These are phyloP conservation scores for Dactylonectria estremocensis DNA, from an alignment of 2,329 filamentous ascomycete species.

Conservation along the genomic window DNA sequence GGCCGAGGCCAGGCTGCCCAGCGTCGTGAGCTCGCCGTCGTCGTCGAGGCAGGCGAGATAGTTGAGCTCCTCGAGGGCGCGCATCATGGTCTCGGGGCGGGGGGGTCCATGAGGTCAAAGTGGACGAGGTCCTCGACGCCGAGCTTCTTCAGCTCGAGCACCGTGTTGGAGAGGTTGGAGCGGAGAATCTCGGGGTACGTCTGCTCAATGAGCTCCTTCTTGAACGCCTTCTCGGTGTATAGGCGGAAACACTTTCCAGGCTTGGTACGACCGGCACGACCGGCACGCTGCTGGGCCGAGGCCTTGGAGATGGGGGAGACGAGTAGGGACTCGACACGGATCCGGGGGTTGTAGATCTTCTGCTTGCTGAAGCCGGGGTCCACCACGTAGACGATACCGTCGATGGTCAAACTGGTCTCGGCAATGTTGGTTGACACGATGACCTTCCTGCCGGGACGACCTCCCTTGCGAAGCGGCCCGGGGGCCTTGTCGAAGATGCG, in stretches of 20 bases:
- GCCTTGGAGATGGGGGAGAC: constrained; percentile 98
- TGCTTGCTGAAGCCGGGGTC: constrained; percentile 99
- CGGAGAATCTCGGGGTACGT: constrained; percentile 96
- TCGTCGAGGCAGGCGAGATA: constrained; percentile 97
- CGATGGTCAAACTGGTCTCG: constrained; percentile 96
- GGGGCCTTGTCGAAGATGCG: constrained; percentile 95
- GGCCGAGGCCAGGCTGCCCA: constrained; percentile 91
- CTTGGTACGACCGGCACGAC: constrained; percentile 98
- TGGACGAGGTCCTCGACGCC: constrained; percentile 96
- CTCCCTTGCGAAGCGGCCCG: constrained; percentile 78
- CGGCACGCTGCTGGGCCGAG: constrained; percentile 95
- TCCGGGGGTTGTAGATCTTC: constrained; percentile 98
- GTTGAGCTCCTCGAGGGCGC: constrained; percentile 96
- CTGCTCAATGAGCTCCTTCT: constrained; percentile 97
- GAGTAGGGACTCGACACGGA: constrained; percentile 95
- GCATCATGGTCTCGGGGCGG: constrained; percentile 98
- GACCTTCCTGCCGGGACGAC: constrained; percentile 90
- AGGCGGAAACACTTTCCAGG: constrained; percentile 98
- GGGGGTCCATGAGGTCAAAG: constrained; percentile 99
- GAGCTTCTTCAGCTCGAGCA: constrained; percentile 96
- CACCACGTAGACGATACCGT: constrained; percentile 99
- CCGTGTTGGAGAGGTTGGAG: constrained; percentile 94
- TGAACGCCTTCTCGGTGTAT: constrained; percentile 96
- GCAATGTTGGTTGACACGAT: constrained; percentile 98
- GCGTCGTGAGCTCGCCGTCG: constrained; percentile 89